Evolutionary conservation across 352 stramenopile species (phyloP), one percentile per base, ranked within the genome.

Genomic region (Phytopythium mirpurense): DNA sequence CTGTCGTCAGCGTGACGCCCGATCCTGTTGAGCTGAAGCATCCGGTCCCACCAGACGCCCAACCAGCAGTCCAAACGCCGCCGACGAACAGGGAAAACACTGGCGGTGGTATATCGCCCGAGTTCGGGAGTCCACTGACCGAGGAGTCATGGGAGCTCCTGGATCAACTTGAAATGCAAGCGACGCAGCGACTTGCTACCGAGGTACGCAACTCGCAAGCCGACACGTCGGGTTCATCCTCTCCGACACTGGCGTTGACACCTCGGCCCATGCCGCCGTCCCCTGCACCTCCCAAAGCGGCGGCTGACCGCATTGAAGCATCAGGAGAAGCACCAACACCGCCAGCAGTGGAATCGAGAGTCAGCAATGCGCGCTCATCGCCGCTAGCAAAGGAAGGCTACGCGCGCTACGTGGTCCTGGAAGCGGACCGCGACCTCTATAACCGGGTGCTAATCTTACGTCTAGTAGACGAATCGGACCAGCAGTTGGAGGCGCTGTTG

Each of bases 71-170:
- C 26, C 42, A 43, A 21, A 50, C 51, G 23, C 38, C 40, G 41
- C 19, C 40, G 6, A 37, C 40, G 34, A 57, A 51, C 15, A 36
- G 19, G 18, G 19, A 38, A 12, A 60, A 56, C 31, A 40, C 46
- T 35, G 24, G 47, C 2, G 44, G 44, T n/a, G 21, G 27, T 18
- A 34, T 74, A 49, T 67, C 64, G 15, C 50, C 58, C 11, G 79
- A 89, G 35, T 71, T 74, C 24, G 83, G 81, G 34, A 78, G 70
- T 21, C 76, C 83, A 27, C 69, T 93, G n/a, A 89, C 80, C 5
- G 76, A 84, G 19, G 83, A 93, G 37, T 86, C 78, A 29, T 93
- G 80, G 81, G 75, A 83, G 14, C 49, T 87, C 37, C 45, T 92
- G 12, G 81, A 93, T 26, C 74, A 89, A 46, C 23, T 92, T 14